These are phyloP conservation scores for Ascoidea asiatica DNA, from an alignment of 805 yeast species.

Conservation along the genomic window DNA sequence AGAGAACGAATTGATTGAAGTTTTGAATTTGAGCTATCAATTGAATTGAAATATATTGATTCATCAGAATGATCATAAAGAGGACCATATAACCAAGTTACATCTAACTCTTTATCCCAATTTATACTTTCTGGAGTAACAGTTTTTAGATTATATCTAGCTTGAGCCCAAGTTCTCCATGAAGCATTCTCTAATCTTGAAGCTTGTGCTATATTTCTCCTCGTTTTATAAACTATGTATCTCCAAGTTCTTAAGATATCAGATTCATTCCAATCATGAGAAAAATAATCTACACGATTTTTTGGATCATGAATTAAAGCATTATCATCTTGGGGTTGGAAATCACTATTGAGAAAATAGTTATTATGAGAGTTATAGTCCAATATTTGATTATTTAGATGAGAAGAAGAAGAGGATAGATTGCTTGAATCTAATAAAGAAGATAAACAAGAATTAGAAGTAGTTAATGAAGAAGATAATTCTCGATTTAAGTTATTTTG, in stretches of 20 bases:
- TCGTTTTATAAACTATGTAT: constrained; percentile 45
- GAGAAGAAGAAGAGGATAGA: constrained; percentile 1
- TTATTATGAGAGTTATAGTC: constrained; percentile 5
- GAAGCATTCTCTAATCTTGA: constrained; percentile 64
- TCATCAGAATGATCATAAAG: not conserved
- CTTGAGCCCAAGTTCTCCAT: constrained; percentile 94
- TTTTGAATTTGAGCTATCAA: not conserved
- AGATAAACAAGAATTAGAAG: constrained; percentile 10
- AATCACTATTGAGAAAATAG: constrained; percentile 15
- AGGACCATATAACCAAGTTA: constrained; percentile 98
- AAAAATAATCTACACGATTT: constrained; percentile 85
- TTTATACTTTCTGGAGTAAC: constrained; percentile 85
- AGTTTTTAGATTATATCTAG: constrained; percentile 50
- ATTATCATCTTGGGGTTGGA: constrained; percentile 68
- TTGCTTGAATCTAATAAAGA: not conserved
- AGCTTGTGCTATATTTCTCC: constrained; percentile 22
- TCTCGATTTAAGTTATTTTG: too few relatives aligned
- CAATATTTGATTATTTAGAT: constrained; percentile 2
- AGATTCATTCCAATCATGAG: constrained; percentile 90
- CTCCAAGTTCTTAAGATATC: constrained; percentile 95
- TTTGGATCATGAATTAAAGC: constrained; percentile 72
- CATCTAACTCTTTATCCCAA: constrained; percentile 96
- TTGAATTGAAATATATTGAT: not conserved
- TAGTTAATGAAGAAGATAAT: constrained; percentile 16
- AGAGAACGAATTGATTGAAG: constrained; percentile 18